phyloP scores from a whole-genome alignment of 768 basidiomycete genomes.

The Tephrocybe sp. region DNA sequence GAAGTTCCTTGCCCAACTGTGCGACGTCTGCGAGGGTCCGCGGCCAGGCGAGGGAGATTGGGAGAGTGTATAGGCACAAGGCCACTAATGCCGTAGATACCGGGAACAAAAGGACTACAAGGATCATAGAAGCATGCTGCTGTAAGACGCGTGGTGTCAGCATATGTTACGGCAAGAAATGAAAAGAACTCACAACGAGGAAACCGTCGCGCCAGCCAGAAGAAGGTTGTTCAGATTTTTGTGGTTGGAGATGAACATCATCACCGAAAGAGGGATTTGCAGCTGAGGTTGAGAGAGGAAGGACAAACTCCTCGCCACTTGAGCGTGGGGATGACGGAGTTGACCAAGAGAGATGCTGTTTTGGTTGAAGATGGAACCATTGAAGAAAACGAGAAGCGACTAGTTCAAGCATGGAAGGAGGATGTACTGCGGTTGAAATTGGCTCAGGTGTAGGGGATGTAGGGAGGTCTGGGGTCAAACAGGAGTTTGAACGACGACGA shows the following conservation, averaged over 20 bases:
- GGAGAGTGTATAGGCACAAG: slow-evolving; percentile 75
- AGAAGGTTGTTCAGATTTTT: slow-evolving; percentile 19
- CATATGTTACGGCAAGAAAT: neutral
- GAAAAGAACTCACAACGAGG: slow-evolving; percentile 27
- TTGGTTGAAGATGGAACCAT: slow-evolving; percentile 45
- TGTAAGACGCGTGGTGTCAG: slow-evolving; percentile 12
- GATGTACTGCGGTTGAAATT: slow-evolving; percentile 18
- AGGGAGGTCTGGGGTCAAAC: slow-evolving; percentile 24
- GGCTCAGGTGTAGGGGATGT: slow-evolving; percentile 12
- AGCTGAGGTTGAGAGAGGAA: slow-evolving; percentile 51
- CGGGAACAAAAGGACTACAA: slow-evolving; percentile 54
- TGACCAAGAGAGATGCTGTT: slow-evolving; percentile 39
- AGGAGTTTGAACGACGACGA: slow-evolving; percentile 50
- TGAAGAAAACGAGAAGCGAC: slow-evolving; percentile 50
- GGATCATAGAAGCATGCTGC: slow-evolving; percentile 14
- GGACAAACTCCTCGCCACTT: slow-evolving; percentile 41
- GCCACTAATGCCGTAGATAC: slow-evolving; percentile 68
- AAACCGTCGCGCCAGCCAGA: slow-evolving; percentile 24
- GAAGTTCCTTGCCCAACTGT: slow-evolving; percentile 70
- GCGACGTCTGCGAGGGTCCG: slow-evolving; percentile 73
- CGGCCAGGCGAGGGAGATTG: slow-evolving; percentile 76
- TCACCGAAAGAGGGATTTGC: slow-evolving; percentile 40
- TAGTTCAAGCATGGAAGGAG: slow-evolving; percentile 49
- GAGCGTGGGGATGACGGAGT: slow-evolving; percentile 44
- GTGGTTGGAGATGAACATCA: slow-evolving; percentile 31